These are phyloP conservation scores for Biscogniauxia sp. DNA, from an alignment of 2,329 filamentous ascomycete genomes.

Conservation along the genomic window DNA sequence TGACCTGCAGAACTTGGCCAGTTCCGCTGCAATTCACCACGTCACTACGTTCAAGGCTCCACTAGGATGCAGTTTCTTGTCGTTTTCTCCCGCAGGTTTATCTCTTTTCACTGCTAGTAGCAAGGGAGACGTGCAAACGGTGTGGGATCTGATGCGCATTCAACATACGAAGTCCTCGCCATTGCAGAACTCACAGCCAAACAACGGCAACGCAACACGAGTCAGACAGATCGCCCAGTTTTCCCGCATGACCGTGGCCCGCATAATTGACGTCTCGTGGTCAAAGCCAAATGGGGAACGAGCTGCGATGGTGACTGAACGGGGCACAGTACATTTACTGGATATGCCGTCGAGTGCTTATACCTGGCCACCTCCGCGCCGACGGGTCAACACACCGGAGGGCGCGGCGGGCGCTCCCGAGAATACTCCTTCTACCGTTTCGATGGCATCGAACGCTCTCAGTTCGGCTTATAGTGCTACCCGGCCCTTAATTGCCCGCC, in stretches of 20 bases:
- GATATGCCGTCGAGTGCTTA: constrained; percentile 81
- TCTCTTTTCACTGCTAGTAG: constrained; percentile 75
- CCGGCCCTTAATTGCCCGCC: constrained; percentile 55
- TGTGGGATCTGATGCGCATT: constrained; percentile 74
- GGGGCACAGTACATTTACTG: constrained; percentile 91
- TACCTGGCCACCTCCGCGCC: constrained; percentile 77
- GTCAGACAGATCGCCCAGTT: constrained; percentile 87
- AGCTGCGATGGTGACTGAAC: constrained; percentile 85
- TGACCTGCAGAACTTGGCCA: constrained; percentile 62
- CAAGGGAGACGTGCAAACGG: constrained; percentile 78
- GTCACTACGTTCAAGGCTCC: constrained; percentile 69
- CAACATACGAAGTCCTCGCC: constrained; percentile 62
- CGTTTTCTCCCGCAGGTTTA: constrained; percentile 71
- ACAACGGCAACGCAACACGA: constrained; percentile 48
- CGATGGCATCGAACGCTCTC: constrained; percentile 68
- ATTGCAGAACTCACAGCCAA: constrained; percentile 52
- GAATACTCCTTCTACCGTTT: constrained; percentile 54
- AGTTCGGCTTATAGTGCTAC: constrained; percentile 69
- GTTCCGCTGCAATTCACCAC: constrained; percentile 55
- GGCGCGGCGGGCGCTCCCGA: constrained; percentile 48
- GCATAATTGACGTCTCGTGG: constrained; percentile 89
- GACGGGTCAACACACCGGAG: constrained; percentile 45
- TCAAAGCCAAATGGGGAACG: constrained; percentile 76
- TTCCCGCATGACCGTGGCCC: constrained; percentile 85
- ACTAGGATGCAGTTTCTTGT: constrained; percentile 77